A percentile compares a stretch with the other conserved stretches of the same genome.
These are phyloP conservation scores for Cladochytrium replicatum DNA, from an alignment of 192 early-diverging fungal genomes.

Conservation along the genomic window DNA sequence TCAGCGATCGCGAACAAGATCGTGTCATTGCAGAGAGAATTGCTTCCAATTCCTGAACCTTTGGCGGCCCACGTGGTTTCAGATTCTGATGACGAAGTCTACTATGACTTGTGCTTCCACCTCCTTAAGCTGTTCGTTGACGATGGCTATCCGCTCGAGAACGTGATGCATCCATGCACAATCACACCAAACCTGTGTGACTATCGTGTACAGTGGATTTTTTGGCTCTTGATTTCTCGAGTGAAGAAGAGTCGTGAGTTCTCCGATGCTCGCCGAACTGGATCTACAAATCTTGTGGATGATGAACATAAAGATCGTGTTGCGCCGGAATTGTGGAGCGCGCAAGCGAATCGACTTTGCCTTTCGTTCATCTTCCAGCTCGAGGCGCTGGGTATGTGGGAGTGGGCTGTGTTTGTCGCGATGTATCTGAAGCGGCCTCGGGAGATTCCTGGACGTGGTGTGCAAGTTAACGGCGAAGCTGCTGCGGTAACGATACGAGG, in stretches of 20 bases:
- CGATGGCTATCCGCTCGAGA: constrained; percentile 41
- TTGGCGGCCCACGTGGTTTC: too few species aligned
- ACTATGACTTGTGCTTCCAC: constrained; percentile 68
- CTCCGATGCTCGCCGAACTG: constrained; percentile 31
- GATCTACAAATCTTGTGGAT: too few species aligned
- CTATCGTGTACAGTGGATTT: constrained; percentile 56
- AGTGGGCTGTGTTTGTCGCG: constrained; percentile 74
- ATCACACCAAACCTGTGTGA: constrained; percentile 52
- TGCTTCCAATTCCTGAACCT: too few species aligned
- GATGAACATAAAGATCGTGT: too few species aligned
- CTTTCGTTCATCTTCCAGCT: constrained; percentile 57
- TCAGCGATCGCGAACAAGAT: too few species aligned
- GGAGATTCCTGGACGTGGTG: too few species aligned
- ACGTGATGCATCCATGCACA: constrained; percentile 46
- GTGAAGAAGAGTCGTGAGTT: constrained; percentile 38
- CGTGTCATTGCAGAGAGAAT: too few species aligned
- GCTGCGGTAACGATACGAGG: too few species aligned
- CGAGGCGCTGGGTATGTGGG: constrained; percentile 65
- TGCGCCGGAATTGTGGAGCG: too few species aligned
- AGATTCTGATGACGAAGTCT: too few species aligned
- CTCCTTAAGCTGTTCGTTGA: constrained; percentile 52
- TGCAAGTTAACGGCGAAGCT: too few species aligned
- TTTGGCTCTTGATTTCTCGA: constrained; percentile 40
- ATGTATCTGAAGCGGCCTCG: constrained; percentile 52
- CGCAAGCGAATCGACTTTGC: too few species aligned